Evolutionary conservation across 2,329 filamentous ascomycete species (phyloP).

Genomic region (Fusarium clavum): DNA sequence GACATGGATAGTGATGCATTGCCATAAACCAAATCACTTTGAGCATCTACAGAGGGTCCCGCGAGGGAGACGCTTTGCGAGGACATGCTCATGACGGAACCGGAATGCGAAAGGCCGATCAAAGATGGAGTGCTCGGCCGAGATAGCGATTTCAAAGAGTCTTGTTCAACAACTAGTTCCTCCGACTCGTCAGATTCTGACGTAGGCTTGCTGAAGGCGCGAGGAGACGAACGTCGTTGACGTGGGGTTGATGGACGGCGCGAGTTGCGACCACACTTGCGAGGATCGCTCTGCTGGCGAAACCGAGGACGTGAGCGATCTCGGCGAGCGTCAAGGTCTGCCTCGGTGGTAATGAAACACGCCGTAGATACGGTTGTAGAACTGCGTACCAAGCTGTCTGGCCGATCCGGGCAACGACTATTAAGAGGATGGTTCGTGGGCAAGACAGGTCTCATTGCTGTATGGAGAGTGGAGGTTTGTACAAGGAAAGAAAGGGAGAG

Average conservation of each 20-base stretch:
- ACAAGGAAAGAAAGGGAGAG: constrained; percentile 5
- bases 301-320: constrained; percentile 42
- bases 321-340: constrained; percentile 45
- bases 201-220: constrained; percentile 21
- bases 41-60: constrained; percentile 54
- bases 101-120: constrained; percentile 43
- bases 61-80: constrained; percentile 65
- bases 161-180: constrained; percentile 32
- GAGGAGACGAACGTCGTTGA: constrained; percentile 31
- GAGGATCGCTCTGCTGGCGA: constrained; percentile 37
- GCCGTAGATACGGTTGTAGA: constrained; percentile 44
- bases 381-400: constrained; percentile 38
- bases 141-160: constrained; percentile 37
- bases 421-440: constrained; percentile 39
- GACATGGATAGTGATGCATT: constrained; percentile 27
- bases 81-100: constrained; percentile 58
- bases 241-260: constrained; percentile 36
- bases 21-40: constrained; percentile 43
- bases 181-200: constrained; percentile 28
- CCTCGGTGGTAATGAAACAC: constrained; percentile 54
- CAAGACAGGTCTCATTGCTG: constrained; percentile 46
- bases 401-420: constrained; percentile 31
- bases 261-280: constrained; percentile 38
- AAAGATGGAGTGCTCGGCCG: constrained; percentile 47
- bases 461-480: constrained; percentile 30